A percentile compares a stretch with the other conserved stretches of the same genome.
Conservation (phyloP, 805 yeast genomes). For the Grigorovia humatica region DNA sequence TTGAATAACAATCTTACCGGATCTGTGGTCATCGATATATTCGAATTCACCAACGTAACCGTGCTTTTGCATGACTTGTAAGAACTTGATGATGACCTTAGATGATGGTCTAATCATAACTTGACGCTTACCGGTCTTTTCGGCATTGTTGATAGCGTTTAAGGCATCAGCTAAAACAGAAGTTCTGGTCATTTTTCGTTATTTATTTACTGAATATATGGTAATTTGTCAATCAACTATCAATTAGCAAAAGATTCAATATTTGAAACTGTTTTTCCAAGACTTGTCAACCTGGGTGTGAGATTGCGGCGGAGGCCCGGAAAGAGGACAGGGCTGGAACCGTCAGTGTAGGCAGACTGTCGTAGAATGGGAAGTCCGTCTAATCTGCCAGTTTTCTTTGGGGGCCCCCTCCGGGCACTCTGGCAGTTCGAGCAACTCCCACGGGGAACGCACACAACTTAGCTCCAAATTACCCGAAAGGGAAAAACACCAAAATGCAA, state of each 20-base stretch:
- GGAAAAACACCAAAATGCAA: too few species aligned
- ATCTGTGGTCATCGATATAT: constrained; percentile 97
- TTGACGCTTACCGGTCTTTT: constrained; percentile 98
- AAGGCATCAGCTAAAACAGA: constrained; percentile 98
- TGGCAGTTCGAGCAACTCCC: too few species aligned
- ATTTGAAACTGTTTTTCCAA: background rate
- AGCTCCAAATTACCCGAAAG: too few species aligned
- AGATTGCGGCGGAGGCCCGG: background rate
- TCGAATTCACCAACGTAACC: constrained; percentile 97
- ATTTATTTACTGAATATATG: background rate
- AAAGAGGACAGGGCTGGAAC: too few species aligned
- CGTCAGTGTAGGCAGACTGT: too few species aligned
- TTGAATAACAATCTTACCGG: constrained; percentile 93
- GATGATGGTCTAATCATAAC: constrained; percentile 96
- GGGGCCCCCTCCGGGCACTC: too few species aligned
- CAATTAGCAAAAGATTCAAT: background rate
- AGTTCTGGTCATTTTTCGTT: constrained; percentile 77
- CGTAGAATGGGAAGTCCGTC: too few species aligned
- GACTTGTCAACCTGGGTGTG: background rate
- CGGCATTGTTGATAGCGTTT: constrained; percentile 96
- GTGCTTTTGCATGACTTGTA: constrained; percentile 94
- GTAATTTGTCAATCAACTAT: background rate
- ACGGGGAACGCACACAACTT: too few species aligned
- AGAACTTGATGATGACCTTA: constrained; percentile 92
- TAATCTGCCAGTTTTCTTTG: too few species aligned